Percentiles rank a stretch among this genome's conserved stretches.
Evolutionary conservation across 805 yeast genomes (phyloP).

Genomic region (Candida sanyiensis): DNA sequence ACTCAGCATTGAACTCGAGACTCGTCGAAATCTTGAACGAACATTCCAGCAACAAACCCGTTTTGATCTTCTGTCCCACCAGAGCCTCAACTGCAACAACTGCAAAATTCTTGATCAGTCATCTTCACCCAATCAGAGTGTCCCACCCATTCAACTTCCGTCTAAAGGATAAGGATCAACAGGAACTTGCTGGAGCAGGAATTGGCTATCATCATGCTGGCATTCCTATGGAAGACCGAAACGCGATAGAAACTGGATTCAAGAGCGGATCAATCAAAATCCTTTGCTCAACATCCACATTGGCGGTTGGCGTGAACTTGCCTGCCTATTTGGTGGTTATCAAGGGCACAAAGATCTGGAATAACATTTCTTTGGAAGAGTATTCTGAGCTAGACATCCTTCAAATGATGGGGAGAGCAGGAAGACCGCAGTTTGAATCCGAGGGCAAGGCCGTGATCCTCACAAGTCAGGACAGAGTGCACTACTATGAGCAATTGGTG

Average conservation of each 20-base stretch:
- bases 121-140: constrained; percentile 7
- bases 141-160: background rate
- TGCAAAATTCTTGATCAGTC: constrained; percentile 34
- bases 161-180: constrained; percentile 28
- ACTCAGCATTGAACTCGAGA: constrained; percentile 37
- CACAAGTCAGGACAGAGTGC: constrained; percentile 33
- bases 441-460: constrained; percentile 43
- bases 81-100: constrained; percentile 43
- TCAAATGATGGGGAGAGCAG: constrained; percentile 66
- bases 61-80: constrained; percentile 48
- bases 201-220: constrained; percentile 60
- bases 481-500: constrained; percentile 36
- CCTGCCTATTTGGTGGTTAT: constrained; percentile 56
- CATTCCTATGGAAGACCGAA: constrained; percentile 41
- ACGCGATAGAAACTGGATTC: constrained; percentile 39
- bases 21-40: constrained; percentile 34
- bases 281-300: constrained; percentile 53
- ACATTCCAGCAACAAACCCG: constrained; percentile 39
- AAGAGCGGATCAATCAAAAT: constrained; percentile 36
- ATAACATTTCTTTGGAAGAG: constrained; percentile 42
- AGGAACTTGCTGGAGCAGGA: constrained; percentile 27
- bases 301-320: constrained; percentile 56
- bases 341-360: constrained; percentile 61
- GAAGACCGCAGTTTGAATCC: constrained; percentile 52
- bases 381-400: constrained; percentile 50